Evolutionary conservation across 768 basidiomycete genomes (phyloP), one percentile per base, ranked within the genome.

Genomic region (Lactifluus subvellereus): DNA sequence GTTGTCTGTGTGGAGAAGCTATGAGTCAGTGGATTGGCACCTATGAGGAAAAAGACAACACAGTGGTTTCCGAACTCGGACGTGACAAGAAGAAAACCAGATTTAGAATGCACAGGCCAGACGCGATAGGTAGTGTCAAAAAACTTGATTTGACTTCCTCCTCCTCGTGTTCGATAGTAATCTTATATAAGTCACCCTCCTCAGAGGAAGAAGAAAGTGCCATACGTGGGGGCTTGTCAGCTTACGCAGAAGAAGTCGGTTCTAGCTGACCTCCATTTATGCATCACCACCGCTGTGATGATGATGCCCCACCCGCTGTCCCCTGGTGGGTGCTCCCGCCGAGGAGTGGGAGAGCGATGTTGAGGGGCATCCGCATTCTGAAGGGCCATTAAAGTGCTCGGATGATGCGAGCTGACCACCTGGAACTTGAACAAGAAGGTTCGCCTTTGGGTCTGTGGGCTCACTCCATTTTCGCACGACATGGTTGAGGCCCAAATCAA

Each of bases 391-490:
- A 67, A 88, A 97, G 45, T 88, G 83, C 69, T 98, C 94, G 0
- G 94, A 90, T 6, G 92, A 87, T 0, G 95, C 94, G 11, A 94
- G 82, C 72, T 98, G 96, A 13, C 97, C 97, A 47, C 97, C 97
- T 33, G 97, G 97, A 1, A 99, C 97, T 79, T 98, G 97, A 0
- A 99, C 91, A 4, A 99, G 86, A 38, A 98, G 77, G 72, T 98
- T 99, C 13, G 97, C 97, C 49, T 94, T 84, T 43, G 88, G 84
- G 71, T 98, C 96, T 2, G 95, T 98, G 0, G 97, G 87, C 71
- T 98, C 96, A 68, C 94, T 97, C 95, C 96, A 98, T 79, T 98
- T 98, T 52, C 96, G 84, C 13, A 98, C 96, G 66, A 99, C 96
- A 70, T 98, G 97, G 69, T 99, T 99, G 51, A 99, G 81, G 20